Evolutionary conservation across 768 basidiomycete genomes (phyloP), one percentile per base, ranked within the genome.

Genomic region (Boletus subparvulus): DNA sequence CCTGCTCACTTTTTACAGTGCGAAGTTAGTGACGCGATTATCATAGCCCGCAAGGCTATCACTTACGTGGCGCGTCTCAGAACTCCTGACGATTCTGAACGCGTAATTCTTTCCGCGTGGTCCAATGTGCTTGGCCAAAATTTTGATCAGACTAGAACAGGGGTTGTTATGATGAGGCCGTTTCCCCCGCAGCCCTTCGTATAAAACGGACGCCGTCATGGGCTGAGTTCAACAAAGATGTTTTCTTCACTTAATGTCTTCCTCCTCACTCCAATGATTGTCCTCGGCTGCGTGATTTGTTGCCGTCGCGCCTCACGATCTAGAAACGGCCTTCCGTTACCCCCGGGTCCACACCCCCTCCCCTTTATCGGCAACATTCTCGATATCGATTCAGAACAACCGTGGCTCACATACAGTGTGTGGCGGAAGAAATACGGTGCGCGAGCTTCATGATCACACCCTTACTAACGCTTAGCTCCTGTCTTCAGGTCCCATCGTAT

Each of bases 361-460:
- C 67, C 68, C 2, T 36, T 68, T 1, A 53, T 68, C n/a, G 67
- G 67, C 26, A 68, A 68, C 43, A 12, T 68, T 35, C 33, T 69
- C 12, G 65, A 69, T 9, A 62, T 68, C 36, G 49, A 68, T 40
- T 46, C 62, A 2, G 33, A 62, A 26, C 54, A 60, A 30, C 68
- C 68, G 9, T 68, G 65, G 65, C 60, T 68, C 43, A 70, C 69
- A 17, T 70, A 70, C 19, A 58, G 69, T 35, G n/a, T 17, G 17
- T 70, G 69, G 69, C 56, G 60, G 47, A 66, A 62, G 43, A 68
- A 56, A 59, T 72, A 72, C 44, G 69, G 69, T 66, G 30, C 41
- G 60, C 12, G 32, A 14, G 40, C n/a, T 44, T 44, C 16, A 16
- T 21, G 9, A 24, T 42, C n/a, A 39, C 21, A 11, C 16, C 6